Conservation (phyloP, 257 asterid genomes). For the Gentiana macrophylla region DNA sequence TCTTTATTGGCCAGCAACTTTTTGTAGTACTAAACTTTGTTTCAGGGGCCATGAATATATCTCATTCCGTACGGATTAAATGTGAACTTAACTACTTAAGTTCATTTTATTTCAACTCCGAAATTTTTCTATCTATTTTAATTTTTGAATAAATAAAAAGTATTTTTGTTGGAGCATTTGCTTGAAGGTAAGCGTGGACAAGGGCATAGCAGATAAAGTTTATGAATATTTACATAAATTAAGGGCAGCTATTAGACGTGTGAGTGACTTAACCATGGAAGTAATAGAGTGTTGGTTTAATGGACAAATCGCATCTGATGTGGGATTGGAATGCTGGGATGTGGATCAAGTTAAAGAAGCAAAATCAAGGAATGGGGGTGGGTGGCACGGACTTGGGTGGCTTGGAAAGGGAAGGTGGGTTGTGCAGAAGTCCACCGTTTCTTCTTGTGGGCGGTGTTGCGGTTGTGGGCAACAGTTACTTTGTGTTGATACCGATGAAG, state of each 20-base stretch:
- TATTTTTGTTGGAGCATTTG: neutral
- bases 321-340: slow-evolving; percentile 31
- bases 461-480: slow-evolving; percentile 51
- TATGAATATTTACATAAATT: slow-evolving; percentile 81
- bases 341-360: slow-evolving; percentile 48
- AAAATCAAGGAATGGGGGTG: slow-evolving; percentile 60
- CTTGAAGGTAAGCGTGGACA: slow-evolving; percentile 62
- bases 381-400: slow-evolving; percentile 98
- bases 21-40: too few relatives aligned
- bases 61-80: too few relatives aligned
- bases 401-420: slow-evolving; percentile 76
- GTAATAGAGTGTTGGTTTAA: slow-evolving; percentile 60
- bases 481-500: slow-evolving; percentile 62
- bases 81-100: too few relatives aligned
- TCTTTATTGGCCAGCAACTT: too few relatives aligned
- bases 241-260: slow-evolving; percentile 40
- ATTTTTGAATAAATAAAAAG: too few relatives aligned
- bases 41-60: too few relatives aligned
- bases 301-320: slow-evolving; percentile 38
- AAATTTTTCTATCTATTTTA: neutral
- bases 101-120: too few relatives aligned
- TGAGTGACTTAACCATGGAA: slow-evolving; percentile 45
- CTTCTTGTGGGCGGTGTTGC: slow-evolving; percentile 48
- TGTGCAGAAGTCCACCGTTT: slow-evolving; percentile 32
- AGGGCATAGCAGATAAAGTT: slow-evolving; percentile 48